Evolutionary conservation across 1,139 yeast species (phyloP).

Genomic region (Protomyces inundatus): DNA sequence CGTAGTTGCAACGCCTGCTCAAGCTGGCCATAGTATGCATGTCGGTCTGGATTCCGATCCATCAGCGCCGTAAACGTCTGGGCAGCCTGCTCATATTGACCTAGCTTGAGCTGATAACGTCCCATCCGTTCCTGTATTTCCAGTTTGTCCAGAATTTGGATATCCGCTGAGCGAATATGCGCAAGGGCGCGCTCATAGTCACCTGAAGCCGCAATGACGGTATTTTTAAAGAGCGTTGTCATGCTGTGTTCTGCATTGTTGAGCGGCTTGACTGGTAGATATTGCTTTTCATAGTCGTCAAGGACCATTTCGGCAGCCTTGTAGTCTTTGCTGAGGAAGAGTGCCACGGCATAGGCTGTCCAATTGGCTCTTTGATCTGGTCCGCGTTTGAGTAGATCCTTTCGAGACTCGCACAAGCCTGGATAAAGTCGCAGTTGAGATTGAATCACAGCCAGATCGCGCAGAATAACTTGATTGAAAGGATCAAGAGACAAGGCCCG

Average conservation of each 20-base stretch:
- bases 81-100: slow-evolving; percentile 56
- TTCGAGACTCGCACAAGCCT: slow-evolving; percentile 53
- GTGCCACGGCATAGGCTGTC: slow-evolving; percentile 85
- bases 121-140: slow-evolving; percentile 57
- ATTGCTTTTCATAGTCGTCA: not conserved
- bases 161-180: slow-evolving; percentile 51
- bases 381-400: slow-evolving; percentile 62
- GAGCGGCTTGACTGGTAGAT: slow-evolving; percentile 8
- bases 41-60: slow-evolving; percentile 81
- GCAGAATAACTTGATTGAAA: slow-evolving; percentile 67
- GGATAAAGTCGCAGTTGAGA: slow-evolving; percentile 72
- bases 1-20: slow-evolving; percentile 51
- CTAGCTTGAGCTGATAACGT: slow-evolving; percentile 48
- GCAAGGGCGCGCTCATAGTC: slow-evolving; percentile 60
- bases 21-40: slow-evolving; percentile 57
- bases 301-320: slow-evolving; percentile 66
- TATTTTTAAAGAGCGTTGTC: slow-evolving; percentile 55
- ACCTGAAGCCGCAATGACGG: slow-evolving; percentile 59
- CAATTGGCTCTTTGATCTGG: slow-evolving; percentile 88
- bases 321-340: slow-evolving; percentile 65
- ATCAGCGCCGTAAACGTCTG: slow-evolving; percentile 62
- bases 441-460: slow-evolving; percentile 77
- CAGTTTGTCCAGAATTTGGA: slow-evolving; percentile 55
- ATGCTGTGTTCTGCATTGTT: slow-evolving; percentile 35
- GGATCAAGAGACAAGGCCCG: slow-evolving; percentile 77